Evolutionary conservation across 352 stramenopile species (phyloP).

Genomic region (Phytophthora meadii): DNA sequence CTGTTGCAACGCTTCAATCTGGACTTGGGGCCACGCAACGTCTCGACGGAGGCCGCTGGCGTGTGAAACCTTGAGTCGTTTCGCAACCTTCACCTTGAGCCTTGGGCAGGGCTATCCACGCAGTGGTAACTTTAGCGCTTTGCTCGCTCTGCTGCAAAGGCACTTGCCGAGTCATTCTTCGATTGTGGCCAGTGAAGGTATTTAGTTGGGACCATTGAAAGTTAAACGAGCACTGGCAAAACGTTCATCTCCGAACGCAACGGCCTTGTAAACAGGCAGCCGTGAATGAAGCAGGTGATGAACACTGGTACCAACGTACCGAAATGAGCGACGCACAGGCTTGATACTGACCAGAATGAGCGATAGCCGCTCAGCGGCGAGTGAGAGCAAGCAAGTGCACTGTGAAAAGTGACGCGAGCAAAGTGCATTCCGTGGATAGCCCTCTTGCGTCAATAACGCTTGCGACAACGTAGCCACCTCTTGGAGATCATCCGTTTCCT

Average conservation of each 20-base stretch:
- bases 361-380: background rate
- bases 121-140: too few species aligned
- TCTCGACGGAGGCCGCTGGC: background rate
- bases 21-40: conserved; percentile 1
- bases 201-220: background rate
- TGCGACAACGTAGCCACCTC: background rate
- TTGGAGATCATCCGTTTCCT: too few species aligned
- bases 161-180: background rate
- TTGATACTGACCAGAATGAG: conserved; percentile 16
- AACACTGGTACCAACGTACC: background rate
- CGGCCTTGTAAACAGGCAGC: conserved; percentile 12
- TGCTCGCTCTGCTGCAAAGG: background rate
- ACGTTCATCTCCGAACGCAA: conserved; percentile 3
- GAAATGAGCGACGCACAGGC: conserved; percentile 9
- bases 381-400: background rate
- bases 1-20: conserved; percentile 1
- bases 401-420: background rate
- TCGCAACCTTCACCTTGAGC: background rate
- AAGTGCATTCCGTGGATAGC: conserved; percentile 4
- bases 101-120: background rate
- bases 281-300: conserved; percentile 10
- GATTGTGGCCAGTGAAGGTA: background rate
- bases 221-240: conserved; percentile 12
- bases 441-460: conserved; percentile 13
- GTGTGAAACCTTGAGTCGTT: conserved; percentile 8